Base-by-base conservation (phyloP, 441 rosid species). In the Corymbia calophylla region DNA sequence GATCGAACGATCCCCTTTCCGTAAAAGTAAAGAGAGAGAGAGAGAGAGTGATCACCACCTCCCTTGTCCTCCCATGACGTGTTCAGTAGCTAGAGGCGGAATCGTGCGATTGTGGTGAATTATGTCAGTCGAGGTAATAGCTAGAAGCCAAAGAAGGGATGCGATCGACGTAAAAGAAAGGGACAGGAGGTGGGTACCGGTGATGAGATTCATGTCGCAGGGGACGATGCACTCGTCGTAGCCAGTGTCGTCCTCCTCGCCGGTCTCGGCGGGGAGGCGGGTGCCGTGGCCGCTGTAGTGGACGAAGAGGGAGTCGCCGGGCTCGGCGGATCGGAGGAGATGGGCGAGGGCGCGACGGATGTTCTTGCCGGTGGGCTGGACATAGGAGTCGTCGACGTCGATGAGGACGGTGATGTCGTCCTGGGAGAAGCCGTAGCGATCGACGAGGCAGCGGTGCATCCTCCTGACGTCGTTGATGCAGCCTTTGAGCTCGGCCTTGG, bases 261-360 rank as follows among this genome's bases (percentile, higher is more conserved):
- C 99, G 10, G 99, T 95, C 95, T 97, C 99, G n/a, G 99, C 98
- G 3, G 99, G 99, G 35, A 97, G 95, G 93, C 99, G 95, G 21
- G 99, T 96, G 64, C 98, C 99, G 77, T 97, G 99, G 31, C 99
- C 99, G 90, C 98, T 98, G 94, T 96, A 98, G 89, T 98, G 99
- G 25, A 97, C 97, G 89, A 97, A 97, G 39, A 97, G 94, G 51
- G 93, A 68, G 53, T 98, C 99, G 5, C 95, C 96, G 0, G 95
- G 90, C 87, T 92, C 88, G 0, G 97, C 99, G 4, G 98, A 97
- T 53, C 90, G 77, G 48, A 95, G 90, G 17, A 98, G 97, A 89
- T 93, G 88, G 60, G n/a, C 23, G 27, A 98, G 92, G 18, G 97
- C 97, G 81, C 81, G 87, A 18, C 98, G 95, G 86, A 98, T 93